Evolutionary conservation across 352 stramenopile genomes (phyloP).

Genomic region (Pythium angustatum): DNA sequence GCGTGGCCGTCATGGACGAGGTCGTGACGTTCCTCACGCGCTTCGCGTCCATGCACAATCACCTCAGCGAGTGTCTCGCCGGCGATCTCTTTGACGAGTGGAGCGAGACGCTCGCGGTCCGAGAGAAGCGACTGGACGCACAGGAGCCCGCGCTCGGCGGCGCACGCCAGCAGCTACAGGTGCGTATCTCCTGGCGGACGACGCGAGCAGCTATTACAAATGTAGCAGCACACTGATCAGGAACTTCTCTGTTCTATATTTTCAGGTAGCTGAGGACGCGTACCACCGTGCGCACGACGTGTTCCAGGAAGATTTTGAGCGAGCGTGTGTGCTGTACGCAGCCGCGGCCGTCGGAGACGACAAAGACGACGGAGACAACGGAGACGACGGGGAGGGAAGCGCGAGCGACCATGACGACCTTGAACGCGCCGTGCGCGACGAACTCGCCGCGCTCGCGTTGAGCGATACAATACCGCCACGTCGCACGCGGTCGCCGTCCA

Average conservation of each 20-base stretch:
- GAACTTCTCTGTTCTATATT: neutral
- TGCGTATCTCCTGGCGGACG: conserved; percentile 8
- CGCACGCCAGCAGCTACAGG: conserved; percentile 13
- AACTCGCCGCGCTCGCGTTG: neutral
- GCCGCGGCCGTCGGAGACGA: neutral
- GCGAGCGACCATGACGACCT: neutral
- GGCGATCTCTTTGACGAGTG: conserved; percentile 33
- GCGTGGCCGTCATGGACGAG: conserved; percentile 35
- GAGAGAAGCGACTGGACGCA: conserved; percentile 24
- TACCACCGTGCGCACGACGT: conserved; percentile 2
- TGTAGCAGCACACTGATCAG: too few species aligned
- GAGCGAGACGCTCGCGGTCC: conserved; percentile 17
- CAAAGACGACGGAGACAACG: too few species aligned
- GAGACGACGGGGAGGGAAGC: too few species aligned
- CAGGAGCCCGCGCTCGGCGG: conserved; percentile 15
- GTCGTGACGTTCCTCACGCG: conserved; percentile 40
- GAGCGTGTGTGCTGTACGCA: conserved; percentile 11
- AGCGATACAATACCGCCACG: neutral
- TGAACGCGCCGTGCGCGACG: conserved; percentile 5
- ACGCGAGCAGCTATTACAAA: too few species aligned
- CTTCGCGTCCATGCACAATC: conserved; percentile 32
- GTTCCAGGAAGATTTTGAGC: conserved; percentile 22
- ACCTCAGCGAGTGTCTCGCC: conserved; percentile 31
- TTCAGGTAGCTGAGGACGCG: conserved; percentile 12
- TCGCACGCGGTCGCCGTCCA: conserved; percentile 20